Percentiles rank a stretch among this genome's conserved stretches.
These are phyloP conservation scores for Trypanosoma brucei DNA, from an alignment of 208 protist genomes.

Conservation along the genomic window DNA sequence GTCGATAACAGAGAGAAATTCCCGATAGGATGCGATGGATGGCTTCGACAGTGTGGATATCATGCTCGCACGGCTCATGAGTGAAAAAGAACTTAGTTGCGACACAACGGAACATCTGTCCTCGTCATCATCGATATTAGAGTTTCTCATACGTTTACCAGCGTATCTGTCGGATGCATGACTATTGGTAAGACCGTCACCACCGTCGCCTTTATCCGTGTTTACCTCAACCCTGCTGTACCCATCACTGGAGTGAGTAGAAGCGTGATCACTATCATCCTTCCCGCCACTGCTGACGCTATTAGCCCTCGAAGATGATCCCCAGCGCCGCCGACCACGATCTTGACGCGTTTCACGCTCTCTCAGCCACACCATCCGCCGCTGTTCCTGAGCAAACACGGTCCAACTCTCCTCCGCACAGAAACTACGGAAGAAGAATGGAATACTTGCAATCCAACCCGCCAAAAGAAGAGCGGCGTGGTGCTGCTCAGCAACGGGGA, in stretches of 20 bases:
- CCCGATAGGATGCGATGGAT: conserved; percentile 67
- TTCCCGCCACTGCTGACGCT: too few species aligned
- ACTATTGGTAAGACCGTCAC: too few species aligned
- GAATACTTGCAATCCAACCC: conserved; percentile 60
- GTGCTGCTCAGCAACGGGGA: conserved; percentile 13
- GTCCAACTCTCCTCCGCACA: conserved; percentile 69
- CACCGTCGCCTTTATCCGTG: too few species aligned
- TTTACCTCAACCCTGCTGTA: too few species aligned
- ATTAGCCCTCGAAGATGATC: neutral
- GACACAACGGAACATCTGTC: conserved; percentile 13
- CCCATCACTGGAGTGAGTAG: too few species aligned
- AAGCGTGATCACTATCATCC: conserved; percentile 12
- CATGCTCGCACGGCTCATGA: conserved; percentile 69
- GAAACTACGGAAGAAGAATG: conserved; percentile 80
- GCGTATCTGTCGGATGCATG: neutral
- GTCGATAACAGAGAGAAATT: conserved; percentile 78
- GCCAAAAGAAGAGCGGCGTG: conserved; percentile 32
- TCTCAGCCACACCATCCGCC: conserved; percentile 52
- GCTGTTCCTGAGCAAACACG: conserved; percentile 78
- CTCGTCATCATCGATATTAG: conserved; percentile 8
- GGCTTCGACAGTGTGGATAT: conserved; percentile 73
- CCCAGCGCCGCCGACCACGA: conserved; percentile 11
- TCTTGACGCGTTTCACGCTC: conserved; percentile 33
- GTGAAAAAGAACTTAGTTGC: conserved; percentile 33
- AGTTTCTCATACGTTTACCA: conserved; percentile 1